Evolutionary conservation across 192 early-diverging fungal genomes (phyloP), one percentile per base, ranked within the genome.

Genomic region (Geranomyces variabilis): DNA sequence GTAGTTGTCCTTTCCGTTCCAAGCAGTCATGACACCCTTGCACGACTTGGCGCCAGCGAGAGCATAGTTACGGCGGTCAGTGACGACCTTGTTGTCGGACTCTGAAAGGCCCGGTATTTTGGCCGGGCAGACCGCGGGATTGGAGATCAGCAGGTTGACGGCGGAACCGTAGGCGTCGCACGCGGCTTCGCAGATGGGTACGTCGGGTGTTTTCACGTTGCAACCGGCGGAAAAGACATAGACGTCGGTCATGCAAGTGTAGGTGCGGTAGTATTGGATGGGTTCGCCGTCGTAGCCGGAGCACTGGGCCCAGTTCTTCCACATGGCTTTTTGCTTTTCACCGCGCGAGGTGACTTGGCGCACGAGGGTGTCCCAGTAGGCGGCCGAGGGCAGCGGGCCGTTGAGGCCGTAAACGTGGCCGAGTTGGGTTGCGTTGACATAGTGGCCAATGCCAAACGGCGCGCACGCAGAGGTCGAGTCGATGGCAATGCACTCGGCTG

Each of bases 211-310:
- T 30, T 64, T 34, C 4, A 61, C 29, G 77, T 84, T 84, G 73
- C 82, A 84, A 0, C 63, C 55, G 33, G 46, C 53, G 31, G 82
- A 84, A 43, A 59, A 77, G 24, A 60, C 31, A 71, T 78, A 79
- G 22, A 84, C 74, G 63, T 84, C 82, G 49, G 74, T 82, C 49
- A 82, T 45, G 80, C 82, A 84, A 19, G 66, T 62, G 71, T 83
- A 82, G 8, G 80, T 66, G 21, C 76, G 71, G 61, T 71, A 76
- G 72, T 80, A 82, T 69, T 84, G 82, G 64, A 84, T 81, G n/a
- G 71, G 71, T 30, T 72, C 61, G 69, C 80, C 82, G 3, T 70
- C 22, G 76, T 81, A 84, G 60, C 74, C 78, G 29, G 75, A 24
- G 71, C 82, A 83, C 9, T 67, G 53, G 19, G 75, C 71, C 74